phyloP scores from a whole-genome alignment of 345 rosid species.

The Conringia planisiliqua region DNA sequence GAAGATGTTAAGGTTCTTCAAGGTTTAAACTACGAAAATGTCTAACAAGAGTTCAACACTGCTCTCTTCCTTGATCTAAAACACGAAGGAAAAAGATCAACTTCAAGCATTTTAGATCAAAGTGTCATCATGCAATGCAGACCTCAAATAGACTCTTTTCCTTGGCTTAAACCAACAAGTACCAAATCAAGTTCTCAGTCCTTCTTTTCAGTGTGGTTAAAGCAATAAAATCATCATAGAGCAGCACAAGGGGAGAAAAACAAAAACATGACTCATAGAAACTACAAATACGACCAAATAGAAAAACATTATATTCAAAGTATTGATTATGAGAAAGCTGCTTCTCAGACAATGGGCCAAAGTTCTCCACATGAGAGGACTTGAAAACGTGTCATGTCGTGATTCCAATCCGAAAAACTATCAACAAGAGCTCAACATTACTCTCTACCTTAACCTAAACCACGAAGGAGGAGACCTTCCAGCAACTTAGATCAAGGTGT shows the following conservation, averaged over 20 bases:
- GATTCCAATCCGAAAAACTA: constrained; percentile 11
- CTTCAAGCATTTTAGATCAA: constrained; percentile 19
- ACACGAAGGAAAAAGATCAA: neutral
- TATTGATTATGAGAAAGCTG: neutral
- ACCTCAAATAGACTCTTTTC: neutral
- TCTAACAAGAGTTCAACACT: neutral
- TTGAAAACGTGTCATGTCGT: neutral
- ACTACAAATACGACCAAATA: neutral
- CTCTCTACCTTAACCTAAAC: constrained; percentile 31
- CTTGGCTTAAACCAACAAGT: neutral
- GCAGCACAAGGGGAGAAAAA: neutral
- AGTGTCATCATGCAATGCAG: constrained; percentile 8
- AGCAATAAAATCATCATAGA: constrained; percentile 30
- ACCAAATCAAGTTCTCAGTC: constrained; percentile 1
- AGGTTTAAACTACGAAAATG: constrained; percentile 11
- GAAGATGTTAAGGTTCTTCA: neutral
- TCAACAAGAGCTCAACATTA: neutral
- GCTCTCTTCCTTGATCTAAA: constrained; percentile 12
- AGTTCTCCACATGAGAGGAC: constrained; percentile 26
- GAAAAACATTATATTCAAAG: neutral
- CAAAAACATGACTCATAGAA: neutral
- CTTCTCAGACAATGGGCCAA: constrained; percentile 35
- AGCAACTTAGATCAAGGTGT: constrained; percentile 29
- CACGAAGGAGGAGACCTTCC: constrained; percentile 22
- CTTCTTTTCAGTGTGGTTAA: constrained; percentile 34